Conservation (phyloP, 441 rosid species). For the Kokia cookei region DNA sequence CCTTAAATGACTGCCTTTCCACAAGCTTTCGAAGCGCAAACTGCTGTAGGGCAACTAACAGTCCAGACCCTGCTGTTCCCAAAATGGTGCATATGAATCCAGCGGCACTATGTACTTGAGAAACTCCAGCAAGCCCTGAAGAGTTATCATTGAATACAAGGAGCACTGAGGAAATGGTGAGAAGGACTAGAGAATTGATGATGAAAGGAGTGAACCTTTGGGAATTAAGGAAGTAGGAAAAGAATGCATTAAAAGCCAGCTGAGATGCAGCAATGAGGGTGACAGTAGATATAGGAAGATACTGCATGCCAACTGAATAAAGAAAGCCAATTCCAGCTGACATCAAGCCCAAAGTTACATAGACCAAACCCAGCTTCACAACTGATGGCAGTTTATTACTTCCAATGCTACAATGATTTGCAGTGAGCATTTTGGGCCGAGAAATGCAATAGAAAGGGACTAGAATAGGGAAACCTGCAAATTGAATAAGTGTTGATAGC, state of each 20-base stretch:
- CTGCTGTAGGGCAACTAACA: slow-evolving; percentile 23
- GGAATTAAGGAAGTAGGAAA: neutral
- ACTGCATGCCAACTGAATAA: neutral
- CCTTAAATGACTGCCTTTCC: slow-evolving; percentile 20
- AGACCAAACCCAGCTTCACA: neutral
- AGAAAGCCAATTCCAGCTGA: neutral
- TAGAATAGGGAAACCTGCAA: neutral
- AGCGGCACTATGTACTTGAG: slow-evolving; percentile 18
- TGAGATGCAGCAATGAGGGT: neutral
- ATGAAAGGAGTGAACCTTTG: neutral
- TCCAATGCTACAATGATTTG: neutral
- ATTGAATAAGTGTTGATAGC: neutral
- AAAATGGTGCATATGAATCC: slow-evolving; percentile 35
- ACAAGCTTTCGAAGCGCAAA: slow-evolving; percentile 28
- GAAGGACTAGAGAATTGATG: neutral
- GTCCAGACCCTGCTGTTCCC: slow-evolving; percentile 27
- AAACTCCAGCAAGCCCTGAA: slow-evolving; percentile 6
- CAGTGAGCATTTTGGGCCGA: neutral
- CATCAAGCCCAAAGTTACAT: neutral
- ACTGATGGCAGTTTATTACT: neutral
- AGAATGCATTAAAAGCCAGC: neutral
- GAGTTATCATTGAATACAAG: slow-evolving; percentile 24
- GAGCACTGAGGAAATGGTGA: slow-evolving; percentile 31
- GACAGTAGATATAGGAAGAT: slow-evolving; percentile 11
- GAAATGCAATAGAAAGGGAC: neutral